Evolutionary conservation across 179 eudicot genomes (phyloP), one percentile per base, ranked within the genome.

Genomic region (Silene coronaria): DNA sequence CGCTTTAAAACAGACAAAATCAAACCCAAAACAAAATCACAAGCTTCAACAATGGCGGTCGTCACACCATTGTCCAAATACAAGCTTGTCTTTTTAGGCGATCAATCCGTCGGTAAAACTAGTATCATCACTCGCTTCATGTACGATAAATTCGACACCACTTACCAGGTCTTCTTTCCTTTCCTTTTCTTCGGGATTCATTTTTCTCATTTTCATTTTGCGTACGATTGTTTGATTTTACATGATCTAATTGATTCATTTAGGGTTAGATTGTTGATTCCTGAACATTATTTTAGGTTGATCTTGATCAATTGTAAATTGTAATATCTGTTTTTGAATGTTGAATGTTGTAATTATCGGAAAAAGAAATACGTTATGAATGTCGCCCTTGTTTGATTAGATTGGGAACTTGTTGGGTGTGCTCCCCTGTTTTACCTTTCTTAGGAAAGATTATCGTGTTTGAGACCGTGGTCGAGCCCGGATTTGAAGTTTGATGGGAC

Each of bases 61-160:
- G 97, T 91, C 46, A 88, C 97, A 64, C 90, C 97, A 58, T 84
- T 91, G 24, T 95, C 97, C 7, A 91, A 91, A 82, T 91, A 91
- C 82, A 91, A 91, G 63, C 87, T 91, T 8, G 97, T 91, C 46
- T 90, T 91, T 79, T 75, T 91, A 70, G 97, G 97, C 3, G 97
- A 91, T 84, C 97, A 91, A 75, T 91, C 94, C 3, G 97, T 91
- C 17, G 97, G 97, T 4, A 91, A 91, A 82, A 91, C 97, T 2
- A 91, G 97, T 65, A 89, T 91, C 74, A 91, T 91, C 79, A 91
- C 97, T 84, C 90, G 94, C 26, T 91, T 91, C 78, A 91, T 91
- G 94, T 91, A 91, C 84, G 97, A 91, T 27, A 90, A 91, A 65
- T 91, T 91, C 80, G 95, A 91, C 46, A 90, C 86, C 48, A 90